Evolutionary conservation across 306 rosid species (phyloP).

Genomic region (Casuarina equisetifolia): DNA sequence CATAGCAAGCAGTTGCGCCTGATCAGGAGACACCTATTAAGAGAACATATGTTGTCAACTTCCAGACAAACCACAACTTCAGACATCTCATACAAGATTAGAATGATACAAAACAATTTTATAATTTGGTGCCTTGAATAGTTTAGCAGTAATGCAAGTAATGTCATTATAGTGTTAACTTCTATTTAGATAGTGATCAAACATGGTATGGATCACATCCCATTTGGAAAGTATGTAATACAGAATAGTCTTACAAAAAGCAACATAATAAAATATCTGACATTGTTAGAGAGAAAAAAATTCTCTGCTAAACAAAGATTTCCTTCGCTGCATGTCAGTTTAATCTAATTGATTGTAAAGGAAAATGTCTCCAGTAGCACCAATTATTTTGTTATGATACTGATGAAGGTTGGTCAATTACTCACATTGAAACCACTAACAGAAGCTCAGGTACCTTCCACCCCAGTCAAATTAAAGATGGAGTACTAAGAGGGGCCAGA

Average conservation of each 20-base stretch:
- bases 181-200: not conserved
- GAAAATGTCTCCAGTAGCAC: not conserved
- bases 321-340: not conserved
- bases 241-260: not conserved
- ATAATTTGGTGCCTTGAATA: slow-evolving; percentile 5
- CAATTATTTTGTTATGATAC: not conserved
- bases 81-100: slow-evolving; percentile 15
- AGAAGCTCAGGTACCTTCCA: not conserved
- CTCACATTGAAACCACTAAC: not conserved
- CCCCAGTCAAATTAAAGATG: not conserved
- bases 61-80: slow-evolving; percentile 14
- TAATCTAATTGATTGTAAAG: not conserved
- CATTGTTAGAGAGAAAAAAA: not conserved
- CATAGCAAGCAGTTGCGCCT: slow-evolving; percentile 92
- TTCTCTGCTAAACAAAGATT: not conserved
- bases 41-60: slow-evolving; percentile 29
- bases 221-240: not conserved
- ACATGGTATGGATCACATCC: not conserved
- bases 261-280: not conserved
- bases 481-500: not conserved
- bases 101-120: slow-evolving; percentile 11
- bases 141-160: not conserved
- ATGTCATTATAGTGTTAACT: not conserved
- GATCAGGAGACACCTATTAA: slow-evolving; percentile 90
- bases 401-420: not conserved